Evolutionary conservation across 78 protist species (phyloP).

Genomic region (Goniomonas avonlea): DNA sequence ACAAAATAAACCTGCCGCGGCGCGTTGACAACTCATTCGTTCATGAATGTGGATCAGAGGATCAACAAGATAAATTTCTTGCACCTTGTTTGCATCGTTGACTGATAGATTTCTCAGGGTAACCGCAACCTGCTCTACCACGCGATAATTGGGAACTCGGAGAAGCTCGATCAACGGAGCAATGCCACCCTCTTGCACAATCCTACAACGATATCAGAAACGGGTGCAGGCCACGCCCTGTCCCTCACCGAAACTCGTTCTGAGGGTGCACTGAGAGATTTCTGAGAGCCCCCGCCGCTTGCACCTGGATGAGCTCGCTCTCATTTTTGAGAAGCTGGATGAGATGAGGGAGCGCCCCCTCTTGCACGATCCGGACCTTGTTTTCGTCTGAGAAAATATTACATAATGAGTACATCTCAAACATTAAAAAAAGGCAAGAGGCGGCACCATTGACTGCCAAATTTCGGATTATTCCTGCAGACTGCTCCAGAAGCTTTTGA

Average conservation of each 20-base stretch:
- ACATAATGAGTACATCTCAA: background rate
- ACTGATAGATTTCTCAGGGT: slow-evolving; percentile 23
- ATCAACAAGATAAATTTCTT: too few relatives aligned
- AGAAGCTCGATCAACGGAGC: slow-evolving; percentile 19
- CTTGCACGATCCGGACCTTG: slow-evolving; percentile 23
- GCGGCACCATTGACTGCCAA: slow-evolving; percentile 6
- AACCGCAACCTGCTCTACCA: slow-evolving; percentile 14
- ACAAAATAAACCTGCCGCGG: slow-evolving; percentile 8
- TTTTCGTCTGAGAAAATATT: slow-evolving; percentile 1
- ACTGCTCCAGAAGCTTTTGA: slow-evolving; percentile 18
- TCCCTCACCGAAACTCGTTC: background rate
- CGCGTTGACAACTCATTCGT: too few relatives aligned
- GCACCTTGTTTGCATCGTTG: background rate
- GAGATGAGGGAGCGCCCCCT: slow-evolving; percentile 6
- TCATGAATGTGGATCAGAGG: too few relatives aligned
- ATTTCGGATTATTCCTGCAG: slow-evolving; percentile 16
- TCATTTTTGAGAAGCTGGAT: background rate
- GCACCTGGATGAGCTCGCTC: slow-evolving; percentile 1
- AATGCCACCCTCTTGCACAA: slow-evolving; percentile 29
- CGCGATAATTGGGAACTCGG: slow-evolving; percentile 17
- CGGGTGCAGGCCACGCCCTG: too few relatives aligned
- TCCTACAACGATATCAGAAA: too few relatives aligned
- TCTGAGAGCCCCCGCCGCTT: background rate
- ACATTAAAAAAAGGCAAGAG: background rate
- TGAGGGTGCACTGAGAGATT: slow-evolving; percentile 21